These are phyloP conservation scores for Thraustotheca clavata DNA, from an alignment of 352 stramenopile genomes.

Conservation along the genomic window DNA sequence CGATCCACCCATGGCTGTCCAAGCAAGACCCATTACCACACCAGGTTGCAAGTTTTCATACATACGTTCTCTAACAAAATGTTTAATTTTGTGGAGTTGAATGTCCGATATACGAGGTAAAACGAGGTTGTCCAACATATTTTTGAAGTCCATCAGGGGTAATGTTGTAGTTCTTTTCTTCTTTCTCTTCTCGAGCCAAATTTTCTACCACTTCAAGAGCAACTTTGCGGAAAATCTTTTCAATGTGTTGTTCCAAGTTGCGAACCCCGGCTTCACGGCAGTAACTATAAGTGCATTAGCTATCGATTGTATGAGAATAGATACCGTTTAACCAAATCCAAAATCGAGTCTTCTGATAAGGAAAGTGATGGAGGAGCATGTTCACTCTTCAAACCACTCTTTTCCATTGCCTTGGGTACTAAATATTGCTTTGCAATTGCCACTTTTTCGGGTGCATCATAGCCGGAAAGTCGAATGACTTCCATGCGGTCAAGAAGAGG, in stretches of 20 bases:
- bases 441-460: conserved; percentile 96
- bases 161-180: conserved; percentile 80
- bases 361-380: conserved; percentile 77
- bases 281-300: conserved; percentile 83
- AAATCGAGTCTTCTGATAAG: conserved; percentile 91
- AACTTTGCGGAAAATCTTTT: conserved; percentile 98
- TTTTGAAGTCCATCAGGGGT: conserved; percentile 92
- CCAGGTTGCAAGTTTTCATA: conserved; percentile 92
- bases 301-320: neutral
- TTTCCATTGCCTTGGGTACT: conserved; percentile 93
- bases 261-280: conserved; percentile 96
- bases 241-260: conserved; percentile 97
- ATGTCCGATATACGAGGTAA: conserved; percentile 78
- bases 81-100: neutral
- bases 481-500: conserved; percentile 99
- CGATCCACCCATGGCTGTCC: conserved; percentile 96
- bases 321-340: conserved; percentile 62
- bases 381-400: conserved; percentile 68
- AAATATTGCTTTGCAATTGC: conserved; percentile 97
- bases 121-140: conserved; percentile 98
- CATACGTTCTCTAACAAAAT: conserved; percentile 83
- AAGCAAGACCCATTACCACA: conserved; percentile 98
- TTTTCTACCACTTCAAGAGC: conserved; percentile 94
- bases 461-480: conserved; percentile 94
- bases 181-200: conserved; percentile 33